These are phyloP conservation scores for Suillus plorans DNA, from an alignment of 768 basidiomycete genomes.

Conservation along the genomic window DNA sequence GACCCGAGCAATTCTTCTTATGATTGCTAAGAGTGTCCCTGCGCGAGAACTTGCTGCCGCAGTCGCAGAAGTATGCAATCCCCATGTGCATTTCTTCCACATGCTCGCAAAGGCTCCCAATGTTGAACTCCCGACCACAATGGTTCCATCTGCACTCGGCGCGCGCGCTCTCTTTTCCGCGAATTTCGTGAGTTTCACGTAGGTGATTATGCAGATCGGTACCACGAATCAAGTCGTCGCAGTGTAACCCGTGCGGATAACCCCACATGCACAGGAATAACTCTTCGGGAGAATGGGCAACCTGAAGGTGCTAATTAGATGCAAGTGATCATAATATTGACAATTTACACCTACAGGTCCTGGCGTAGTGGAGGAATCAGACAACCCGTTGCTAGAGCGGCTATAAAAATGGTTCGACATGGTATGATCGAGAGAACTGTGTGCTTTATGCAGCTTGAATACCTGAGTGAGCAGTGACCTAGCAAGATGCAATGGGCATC, in stretches of 20 bases:
- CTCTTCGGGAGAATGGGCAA: not conserved
- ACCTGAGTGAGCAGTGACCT: not conserved
- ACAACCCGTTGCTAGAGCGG: not conserved
- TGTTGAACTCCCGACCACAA: not conserved
- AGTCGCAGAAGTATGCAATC: not conserved
- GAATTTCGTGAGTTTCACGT: not conserved
- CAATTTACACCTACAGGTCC: not conserved
- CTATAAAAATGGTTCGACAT: not conserved
- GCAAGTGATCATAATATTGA: not conserved
- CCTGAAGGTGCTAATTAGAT: not conserved
- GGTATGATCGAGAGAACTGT: not conserved
- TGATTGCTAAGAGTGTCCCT: not conserved
- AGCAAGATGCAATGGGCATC: not conserved
- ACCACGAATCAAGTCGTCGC: not conserved
- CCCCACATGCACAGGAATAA: slow-evolving; percentile 1
- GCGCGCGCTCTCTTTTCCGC: not conserved
- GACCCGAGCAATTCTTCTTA: not conserved
- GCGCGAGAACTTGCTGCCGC: not conserved
- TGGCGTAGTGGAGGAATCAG: not conserved
- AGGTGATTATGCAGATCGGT: not conserved
- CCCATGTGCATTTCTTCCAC: not conserved
- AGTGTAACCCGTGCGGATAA: not conserved
- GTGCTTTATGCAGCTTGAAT: not conserved
- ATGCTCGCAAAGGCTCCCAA: not conserved
- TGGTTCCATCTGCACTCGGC: not conserved